Conservation (phyloP, 257 asterid genomes). For the Lavandula angustifolia region DNA sequence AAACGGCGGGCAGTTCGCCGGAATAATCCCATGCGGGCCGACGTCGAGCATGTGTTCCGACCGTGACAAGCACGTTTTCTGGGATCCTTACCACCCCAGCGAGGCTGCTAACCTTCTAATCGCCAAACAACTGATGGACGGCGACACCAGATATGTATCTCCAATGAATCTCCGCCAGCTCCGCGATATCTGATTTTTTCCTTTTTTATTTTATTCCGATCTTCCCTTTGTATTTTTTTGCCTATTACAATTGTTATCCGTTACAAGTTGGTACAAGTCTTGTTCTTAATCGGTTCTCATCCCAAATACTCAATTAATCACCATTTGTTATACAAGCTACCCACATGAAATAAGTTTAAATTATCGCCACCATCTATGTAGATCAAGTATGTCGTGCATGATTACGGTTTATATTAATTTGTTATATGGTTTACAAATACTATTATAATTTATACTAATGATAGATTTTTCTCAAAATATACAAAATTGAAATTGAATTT, state of each 20-base stretch:
- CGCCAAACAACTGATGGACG: constrained; percentile 76
- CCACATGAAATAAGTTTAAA: too few species aligned
- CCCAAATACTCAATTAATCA: neutral
- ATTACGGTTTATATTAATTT: too few species aligned
- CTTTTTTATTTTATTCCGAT: neutral
- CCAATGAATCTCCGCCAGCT: constrained; percentile 76
- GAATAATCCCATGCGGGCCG: constrained; percentile 91
- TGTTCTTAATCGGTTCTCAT: neutral
- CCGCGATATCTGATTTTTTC: constrained; percentile 54
- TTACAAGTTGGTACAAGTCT: neutral
- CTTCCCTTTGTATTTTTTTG: neutral
- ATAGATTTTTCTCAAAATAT: too few species aligned
- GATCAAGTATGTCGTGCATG: too few species aligned
- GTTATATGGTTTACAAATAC: too few species aligned
- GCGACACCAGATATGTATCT: constrained; percentile 57
- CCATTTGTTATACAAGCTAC: too few species aligned
- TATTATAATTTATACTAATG: too few species aligned
- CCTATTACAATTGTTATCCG: neutral
- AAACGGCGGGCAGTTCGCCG: constrained; percentile 83
- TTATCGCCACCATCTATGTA: too few species aligned
- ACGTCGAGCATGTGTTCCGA: constrained; percentile 74
- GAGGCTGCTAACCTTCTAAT: constrained; percentile 83
- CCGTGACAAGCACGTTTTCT: constrained; percentile 72
- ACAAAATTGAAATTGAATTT: neutral
- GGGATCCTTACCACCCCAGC: constrained; percentile 97